Evolutionary conservation across 202 grass and related monocot genomes (phyloP).

Genomic region (Elaeis oleifera): DNA sequence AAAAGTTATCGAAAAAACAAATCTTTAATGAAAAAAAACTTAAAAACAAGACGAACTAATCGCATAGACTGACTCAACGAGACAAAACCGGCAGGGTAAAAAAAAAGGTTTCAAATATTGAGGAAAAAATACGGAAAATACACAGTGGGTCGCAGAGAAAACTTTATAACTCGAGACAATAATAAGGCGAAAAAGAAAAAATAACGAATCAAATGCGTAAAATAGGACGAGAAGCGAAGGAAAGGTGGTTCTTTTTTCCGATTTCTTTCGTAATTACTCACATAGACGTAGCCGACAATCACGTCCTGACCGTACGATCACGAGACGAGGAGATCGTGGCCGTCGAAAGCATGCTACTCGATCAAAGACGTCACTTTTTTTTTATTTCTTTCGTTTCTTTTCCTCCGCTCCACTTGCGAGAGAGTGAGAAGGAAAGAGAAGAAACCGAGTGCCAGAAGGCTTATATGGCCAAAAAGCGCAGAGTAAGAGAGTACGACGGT

Average conservation of each 20-base stretch:
- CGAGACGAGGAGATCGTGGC: slow-evolving; percentile 40
- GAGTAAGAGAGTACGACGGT: slow-evolving; percentile 19
- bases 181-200: no score
- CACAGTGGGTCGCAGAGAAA: background rate
- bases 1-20: no score
- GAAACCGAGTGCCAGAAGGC: no score
- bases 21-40: no score
- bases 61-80: no score
- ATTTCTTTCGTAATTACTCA: background rate
- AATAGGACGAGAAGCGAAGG: no score
- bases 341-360: slow-evolving; percentile 31
- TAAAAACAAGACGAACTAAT: background rate
- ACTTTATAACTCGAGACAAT: background rate
- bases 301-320: slow-evolving; percentile 41
- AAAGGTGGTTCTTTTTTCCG: background rate
- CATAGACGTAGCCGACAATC: slow-evolving; percentile 39
- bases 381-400: background rate
- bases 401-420: background rate
- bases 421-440: background rate
- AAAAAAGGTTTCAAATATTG: no score
- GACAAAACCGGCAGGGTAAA: no score
- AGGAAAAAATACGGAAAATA: background rate
- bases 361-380: slow-evolving; percentile 14
- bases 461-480: background rate
- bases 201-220: no score